phyloP scores from a whole-genome alignment of 257 asterid genomes.

The Solanum corneliomulleri region DNA sequence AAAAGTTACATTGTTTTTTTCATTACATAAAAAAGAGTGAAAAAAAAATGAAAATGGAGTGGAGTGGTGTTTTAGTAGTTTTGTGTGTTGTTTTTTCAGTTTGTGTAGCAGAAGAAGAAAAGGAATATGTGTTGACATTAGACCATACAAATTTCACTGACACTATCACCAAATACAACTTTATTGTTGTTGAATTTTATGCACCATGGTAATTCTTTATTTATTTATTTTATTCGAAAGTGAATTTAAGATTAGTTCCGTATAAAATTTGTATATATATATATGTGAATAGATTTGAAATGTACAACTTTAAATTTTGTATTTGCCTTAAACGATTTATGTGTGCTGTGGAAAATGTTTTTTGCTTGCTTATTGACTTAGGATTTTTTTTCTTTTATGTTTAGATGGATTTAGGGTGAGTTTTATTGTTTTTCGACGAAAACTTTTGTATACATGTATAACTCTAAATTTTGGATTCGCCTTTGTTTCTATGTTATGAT shows the following conservation, averaged over 20 bases:
- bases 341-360: neutral
- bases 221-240: neutral
- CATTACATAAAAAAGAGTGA: neutral
- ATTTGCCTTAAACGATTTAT: neutral
- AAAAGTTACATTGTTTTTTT: no score
- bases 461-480: neutral
- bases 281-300: neutral
- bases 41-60: neutral
- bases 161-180: constrained; percentile 29
- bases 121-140: constrained; percentile 51
- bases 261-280: neutral
- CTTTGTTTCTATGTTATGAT: neutral
- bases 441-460: neutral
- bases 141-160: constrained; percentile 57
- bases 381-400: no score
- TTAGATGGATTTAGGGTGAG: neutral
- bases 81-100: constrained; percentile 11
- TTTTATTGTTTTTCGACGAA: neutral
- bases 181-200: constrained; percentile 74
- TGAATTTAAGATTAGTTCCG: neutral
- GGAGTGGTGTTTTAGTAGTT: constrained; percentile 12
- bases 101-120: constrained; percentile 26
- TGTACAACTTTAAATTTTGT: neutral
- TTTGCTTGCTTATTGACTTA: neutral
- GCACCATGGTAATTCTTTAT: constrained; percentile 51